These are phyloP conservation scores for Reticulascus tulasneorum DNA, from an alignment of 2,329 filamentous ascomycete genomes.

Conservation along the genomic window DNA sequence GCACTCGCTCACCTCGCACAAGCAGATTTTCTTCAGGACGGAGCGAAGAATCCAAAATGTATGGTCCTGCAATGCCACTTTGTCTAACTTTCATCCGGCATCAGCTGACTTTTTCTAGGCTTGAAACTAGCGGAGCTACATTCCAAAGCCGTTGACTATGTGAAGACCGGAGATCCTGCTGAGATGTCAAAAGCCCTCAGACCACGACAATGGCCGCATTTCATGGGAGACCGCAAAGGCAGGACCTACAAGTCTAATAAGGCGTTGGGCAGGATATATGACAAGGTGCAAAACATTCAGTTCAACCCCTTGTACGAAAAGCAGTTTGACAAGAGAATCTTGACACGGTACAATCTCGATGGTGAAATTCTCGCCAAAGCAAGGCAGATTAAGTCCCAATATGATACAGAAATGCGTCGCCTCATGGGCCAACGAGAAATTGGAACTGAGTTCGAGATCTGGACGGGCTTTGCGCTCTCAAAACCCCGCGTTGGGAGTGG, in stretches of 20 bases:
- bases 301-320: slow-evolving; percentile 71
- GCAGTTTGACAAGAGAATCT: slow-evolving; percentile 72
- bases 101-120: too few species aligned
- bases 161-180: slow-evolving; percentile 81
- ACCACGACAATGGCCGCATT: slow-evolving; percentile 74
- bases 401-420: slow-evolving; percentile 72
- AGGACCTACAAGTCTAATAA: slow-evolving; percentile 61
- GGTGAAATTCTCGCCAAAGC: slow-evolving; percentile 56
- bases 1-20: slow-evolving; percentile 77
- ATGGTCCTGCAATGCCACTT: slow-evolving; percentile 30
- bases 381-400: slow-evolving; percentile 65
- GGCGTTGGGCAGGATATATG: slow-evolving; percentile 78
- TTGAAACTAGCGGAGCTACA: slow-evolving; percentile 74
- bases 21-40: slow-evolving; percentile 59
- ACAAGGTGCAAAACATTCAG: slow-evolving; percentile 62
- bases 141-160: slow-evolving; percentile 89
- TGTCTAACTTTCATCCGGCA: too few species aligned
- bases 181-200: slow-evolving; percentile 57
- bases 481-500: slow-evolving; percentile 69
- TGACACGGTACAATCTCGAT: slow-evolving; percentile 54
- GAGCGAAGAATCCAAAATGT: slow-evolving; percentile 68
- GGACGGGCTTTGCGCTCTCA: slow-evolving; percentile 77
- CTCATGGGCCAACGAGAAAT: slow-evolving; percentile 85
- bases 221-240: slow-evolving; percentile 66
- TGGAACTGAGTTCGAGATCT: slow-evolving; percentile 85